A percentile compares a stretch with the other conserved stretches of the same genome.
Evolutionary conservation across 169 alveolate genomes (phyloP).

Genomic region (Eimeria sp.): DNA sequence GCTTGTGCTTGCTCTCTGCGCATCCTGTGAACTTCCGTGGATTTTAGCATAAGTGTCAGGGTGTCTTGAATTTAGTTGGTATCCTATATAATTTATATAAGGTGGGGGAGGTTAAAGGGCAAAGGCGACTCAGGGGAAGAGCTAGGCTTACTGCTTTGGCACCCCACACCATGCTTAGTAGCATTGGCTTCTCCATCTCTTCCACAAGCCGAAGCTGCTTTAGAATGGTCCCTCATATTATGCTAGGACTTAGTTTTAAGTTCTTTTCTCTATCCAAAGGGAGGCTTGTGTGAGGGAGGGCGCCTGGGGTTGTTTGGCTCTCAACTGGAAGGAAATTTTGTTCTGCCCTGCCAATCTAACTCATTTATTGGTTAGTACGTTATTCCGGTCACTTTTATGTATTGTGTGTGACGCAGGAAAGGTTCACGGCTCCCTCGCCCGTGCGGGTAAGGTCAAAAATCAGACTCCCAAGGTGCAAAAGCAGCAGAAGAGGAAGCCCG

Average conservation of each 20-base stretch:
- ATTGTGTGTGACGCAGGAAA: slow-evolving; percentile 85
- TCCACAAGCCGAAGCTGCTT: neutral
- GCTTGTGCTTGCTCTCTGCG: neutral
- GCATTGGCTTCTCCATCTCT: neutral
- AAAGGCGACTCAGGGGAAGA: neutral
- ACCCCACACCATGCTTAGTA: neutral
- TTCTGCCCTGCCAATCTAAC: too few relatives aligned
- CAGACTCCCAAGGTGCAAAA: slow-evolving; percentile 99
- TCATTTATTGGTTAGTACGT: neutral
- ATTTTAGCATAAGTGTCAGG: neutral
- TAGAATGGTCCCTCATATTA: too few relatives aligned
- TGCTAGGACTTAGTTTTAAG: neutral
- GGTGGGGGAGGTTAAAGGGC: neutral
- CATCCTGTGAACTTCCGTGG: neutral
- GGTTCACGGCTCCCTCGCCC: slow-evolving; percentile 99
- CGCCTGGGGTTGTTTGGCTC: too few relatives aligned
- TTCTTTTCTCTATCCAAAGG: neutral
- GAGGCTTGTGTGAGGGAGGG: neutral
- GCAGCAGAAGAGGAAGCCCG: slow-evolving; percentile 97
- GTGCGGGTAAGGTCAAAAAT: slow-evolving; percentile 99
- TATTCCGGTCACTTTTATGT: neutral
- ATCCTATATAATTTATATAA: neutral
- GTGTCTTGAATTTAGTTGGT: neutral
- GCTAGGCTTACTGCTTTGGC: neutral
- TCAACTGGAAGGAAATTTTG: too few relatives aligned